Percentiles rank a stretch among this genome's conserved stretches.
Evolutionary conservation across 2,329 filamentous ascomycete genomes (phyloP).

Genomic region (Fusarium piperis): DNA sequence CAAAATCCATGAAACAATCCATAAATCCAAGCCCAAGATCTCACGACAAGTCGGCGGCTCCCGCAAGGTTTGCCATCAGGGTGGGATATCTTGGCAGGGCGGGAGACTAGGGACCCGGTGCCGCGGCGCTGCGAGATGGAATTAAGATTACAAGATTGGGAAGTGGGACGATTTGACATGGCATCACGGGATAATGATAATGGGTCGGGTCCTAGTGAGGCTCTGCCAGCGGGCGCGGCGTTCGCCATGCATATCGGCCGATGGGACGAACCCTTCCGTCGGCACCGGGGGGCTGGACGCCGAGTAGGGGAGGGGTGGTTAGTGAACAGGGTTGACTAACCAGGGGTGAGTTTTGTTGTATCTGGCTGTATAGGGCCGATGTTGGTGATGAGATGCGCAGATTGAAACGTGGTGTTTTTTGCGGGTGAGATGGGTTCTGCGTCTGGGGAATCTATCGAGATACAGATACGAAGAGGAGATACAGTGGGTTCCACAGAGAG

Average conservation of each 20-base stretch:
- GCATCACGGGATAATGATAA: slow-evolving; percentile 18
- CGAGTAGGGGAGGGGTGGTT: neutral
- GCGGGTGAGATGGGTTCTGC: neutral
- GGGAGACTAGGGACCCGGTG: neutral
- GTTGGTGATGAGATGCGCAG: neutral
- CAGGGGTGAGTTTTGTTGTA: neutral
- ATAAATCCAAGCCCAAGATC: neutral
- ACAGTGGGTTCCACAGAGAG: neutral
- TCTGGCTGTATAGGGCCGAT: neutral
- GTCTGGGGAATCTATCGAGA: neutral
- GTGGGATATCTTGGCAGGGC: neutral
- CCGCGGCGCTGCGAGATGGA: slow-evolving; percentile 1
- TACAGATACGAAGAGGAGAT: neutral
- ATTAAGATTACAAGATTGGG: slow-evolving; percentile 15
- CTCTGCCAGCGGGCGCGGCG: slow-evolving; percentile 9
- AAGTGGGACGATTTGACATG: slow-evolving; percentile 27
- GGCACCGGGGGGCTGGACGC: slow-evolving; percentile 22
- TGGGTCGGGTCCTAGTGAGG: too few relatives aligned
- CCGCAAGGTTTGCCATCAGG: neutral
- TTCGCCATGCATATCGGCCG: slow-evolving; percentile 29
- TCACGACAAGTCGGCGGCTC: neutral
- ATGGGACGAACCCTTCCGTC: slow-evolving; percentile 18
- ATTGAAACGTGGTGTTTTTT: neutral
- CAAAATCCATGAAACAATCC: neutral
- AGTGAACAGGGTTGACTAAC: slow-evolving; percentile 1